phyloP scores from a whole-genome alignment of 2,329 filamentous ascomycete genomes.

The Celoporthe dispersa region DNA sequence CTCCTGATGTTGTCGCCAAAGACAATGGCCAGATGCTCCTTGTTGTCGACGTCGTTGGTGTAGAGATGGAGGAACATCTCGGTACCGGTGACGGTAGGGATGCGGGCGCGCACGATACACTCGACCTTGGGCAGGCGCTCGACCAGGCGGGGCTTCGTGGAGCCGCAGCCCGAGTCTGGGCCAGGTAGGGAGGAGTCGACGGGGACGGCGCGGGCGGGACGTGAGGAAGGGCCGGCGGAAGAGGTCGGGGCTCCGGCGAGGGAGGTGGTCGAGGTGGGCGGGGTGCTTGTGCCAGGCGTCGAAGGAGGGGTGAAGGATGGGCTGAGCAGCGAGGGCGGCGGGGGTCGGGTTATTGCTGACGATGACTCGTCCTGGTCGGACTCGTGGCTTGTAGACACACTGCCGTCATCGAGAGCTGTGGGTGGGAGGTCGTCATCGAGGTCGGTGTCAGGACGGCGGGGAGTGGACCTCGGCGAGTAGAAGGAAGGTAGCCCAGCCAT shows the following conservation, averaged over 20 bases:
- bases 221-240: slow-evolving; percentile 29
- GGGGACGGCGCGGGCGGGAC: slow-evolving; percentile 56
- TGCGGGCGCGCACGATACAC: slow-evolving; percentile 91
- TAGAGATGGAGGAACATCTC: slow-evolving; percentile 99
- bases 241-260: slow-evolving; percentile 27
- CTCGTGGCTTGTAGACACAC: slow-evolving; percentile 18
- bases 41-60: slow-evolving; percentile 88
- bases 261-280: slow-evolving; percentile 41
- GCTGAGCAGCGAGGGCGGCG: slow-evolving; percentile 77
- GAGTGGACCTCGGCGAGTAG: slow-evolving; percentile 37
- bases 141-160: slow-evolving; percentile 72
- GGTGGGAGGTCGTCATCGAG: slow-evolving; percentile 32
- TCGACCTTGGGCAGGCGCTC: slow-evolving; percentile 81
- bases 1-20: slow-evolving; percentile 87
- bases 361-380: slow-evolving; percentile 28
- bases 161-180: slow-evolving; percentile 52
- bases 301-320: slow-evolving; percentile 79
- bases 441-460: slow-evolving; percentile 33
- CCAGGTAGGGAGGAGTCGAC: slow-evolving; percentile 61
- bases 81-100: slow-evolving; percentile 86
- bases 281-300: slow-evolving; percentile 64
- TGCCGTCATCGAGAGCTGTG: slow-evolving; percentile 21
- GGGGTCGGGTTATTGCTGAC: slow-evolving; percentile 25
- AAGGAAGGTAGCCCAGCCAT: slow-evolving; percentile 36
- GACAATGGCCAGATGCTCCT: slow-evolving; percentile 96